Evolutionary conservation across 371 early-diverging fungal species (phyloP).

Genomic region (Umbelopsis sp.): DNA sequence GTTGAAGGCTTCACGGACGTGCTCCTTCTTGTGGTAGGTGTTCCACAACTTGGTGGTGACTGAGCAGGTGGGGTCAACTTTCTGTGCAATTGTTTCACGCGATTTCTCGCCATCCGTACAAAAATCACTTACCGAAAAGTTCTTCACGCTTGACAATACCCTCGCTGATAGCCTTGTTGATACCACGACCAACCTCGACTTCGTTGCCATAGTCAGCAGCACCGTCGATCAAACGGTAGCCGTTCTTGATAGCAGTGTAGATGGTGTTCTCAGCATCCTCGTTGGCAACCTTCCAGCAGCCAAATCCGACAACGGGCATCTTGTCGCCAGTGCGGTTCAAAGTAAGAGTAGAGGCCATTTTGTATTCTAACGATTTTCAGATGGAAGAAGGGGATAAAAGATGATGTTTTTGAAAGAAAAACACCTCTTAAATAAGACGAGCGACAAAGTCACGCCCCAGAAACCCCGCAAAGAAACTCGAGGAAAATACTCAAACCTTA

Average conservation of each 20-base stretch:
- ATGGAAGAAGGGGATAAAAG: background rate
- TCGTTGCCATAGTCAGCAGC: conserved; percentile 68
- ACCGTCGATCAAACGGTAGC: conserved; percentile 52
- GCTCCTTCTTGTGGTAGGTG: conserved; percentile 48
- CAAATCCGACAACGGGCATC: conserved; percentile 53
- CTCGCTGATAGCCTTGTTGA: conserved; percentile 53
- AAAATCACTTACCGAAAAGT: conserved; percentile 41
- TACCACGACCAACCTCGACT: conserved; percentile 65
- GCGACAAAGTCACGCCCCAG: background rate
- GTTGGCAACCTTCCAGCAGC: conserved; percentile 43
- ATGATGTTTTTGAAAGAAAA: background rate
- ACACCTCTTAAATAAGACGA: background rate
- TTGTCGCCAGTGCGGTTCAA: conserved; percentile 47
- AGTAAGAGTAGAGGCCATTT: conserved; percentile 21
- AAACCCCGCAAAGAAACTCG: background rate
- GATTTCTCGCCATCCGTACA: background rate
- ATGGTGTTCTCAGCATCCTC: conserved; percentile 40
- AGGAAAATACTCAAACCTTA: conserved; percentile 17
- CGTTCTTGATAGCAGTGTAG: conserved; percentile 56
- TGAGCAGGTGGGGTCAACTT: conserved; percentile 38
- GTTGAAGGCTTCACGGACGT: conserved; percentile 53
- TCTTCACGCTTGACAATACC: conserved; percentile 68
- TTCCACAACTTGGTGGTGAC: conserved; percentile 80
- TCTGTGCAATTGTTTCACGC: background rate
- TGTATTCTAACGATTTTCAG: background rate